A percentile compares a stretch with the other conserved stretches of the same genome.
Conservation (phyloP, 805 yeast species). For the Candida broadrunensis region DNA sequence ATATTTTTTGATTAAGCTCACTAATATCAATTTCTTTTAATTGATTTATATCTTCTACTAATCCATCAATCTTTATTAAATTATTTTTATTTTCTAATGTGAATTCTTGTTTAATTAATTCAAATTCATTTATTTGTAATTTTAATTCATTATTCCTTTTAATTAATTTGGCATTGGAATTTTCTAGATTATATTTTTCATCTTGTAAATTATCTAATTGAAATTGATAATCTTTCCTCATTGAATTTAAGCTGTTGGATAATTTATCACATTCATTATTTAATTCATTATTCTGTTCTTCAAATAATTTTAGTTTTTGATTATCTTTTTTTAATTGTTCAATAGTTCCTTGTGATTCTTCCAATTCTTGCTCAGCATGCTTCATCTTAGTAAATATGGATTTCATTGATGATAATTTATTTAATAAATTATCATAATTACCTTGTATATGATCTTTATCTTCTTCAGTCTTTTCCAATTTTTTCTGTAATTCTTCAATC, state of each 20-base stretch:
- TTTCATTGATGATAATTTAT: conserved; percentile 70
- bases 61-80: conserved; percentile 40
- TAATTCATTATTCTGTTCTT: conserved; percentile 34
- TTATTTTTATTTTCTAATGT: conserved; percentile 39
- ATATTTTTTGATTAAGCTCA: conserved; percentile 5
- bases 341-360: conserved; percentile 45
- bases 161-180: conserved; percentile 33
- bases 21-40: conserved; percentile 20
- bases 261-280: conserved; percentile 56
- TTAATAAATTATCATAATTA: conserved; percentile 60
- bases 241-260: conserved; percentile 32
- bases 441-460: conserved; percentile 59
- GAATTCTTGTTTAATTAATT: conserved; percentile 35
- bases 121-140: conserved; percentile 40
- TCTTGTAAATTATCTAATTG: conserved; percentile 35
- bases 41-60: conserved; percentile 36
- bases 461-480: conserved; percentile 12
- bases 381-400: conserved; percentile 70
- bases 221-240: conserved; percentile 35
- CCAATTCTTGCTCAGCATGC: conserved; percentile 62
- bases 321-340: conserved; percentile 24
- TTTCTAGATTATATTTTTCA: conserved; percentile 39
- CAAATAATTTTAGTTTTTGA: conserved; percentile 14
- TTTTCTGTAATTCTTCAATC: conserved; percentile 1
- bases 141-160: conserved; percentile 40